Evolutionary conservation across 1,139 yeast species (phyloP), one percentile per base, ranked within the genome.

Genomic region (Kluyveromyces marxianus): DNA sequence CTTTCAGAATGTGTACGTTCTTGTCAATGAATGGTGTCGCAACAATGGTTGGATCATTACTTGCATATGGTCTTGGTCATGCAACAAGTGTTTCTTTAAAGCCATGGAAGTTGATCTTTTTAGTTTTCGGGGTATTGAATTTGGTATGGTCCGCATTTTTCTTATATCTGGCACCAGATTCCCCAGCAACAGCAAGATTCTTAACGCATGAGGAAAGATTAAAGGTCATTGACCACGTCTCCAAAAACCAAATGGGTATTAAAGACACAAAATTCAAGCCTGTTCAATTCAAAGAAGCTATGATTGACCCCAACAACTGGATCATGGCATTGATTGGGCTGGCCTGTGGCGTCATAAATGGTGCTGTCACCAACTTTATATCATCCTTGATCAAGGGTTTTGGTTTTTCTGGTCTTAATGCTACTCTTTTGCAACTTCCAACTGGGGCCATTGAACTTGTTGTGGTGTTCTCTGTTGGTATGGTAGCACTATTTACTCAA

Each of bases 21-120:
- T 73, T 74, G 50, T 69, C 74, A 27, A 74, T 68, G 54, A 73
- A 72, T 49, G 82, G 81, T 34, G 53, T 75, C 24, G 80, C 80
- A 21, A 63, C 70, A 21, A 67, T 76, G 39, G 51, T 76, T 14
- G 80, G 79, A 33, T 73, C 76, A 7, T 62, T 69, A 4, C 69
- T 75, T 44, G 75, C 78, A 2, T 74, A 73, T 52, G 77, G 76
- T 35, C 56, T 70, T 28, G 69, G 66, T 3, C 60, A 60, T 45
- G 56, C 64, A 36, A 59, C 65, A 3, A 45, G 47, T 37, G 44
- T 56, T 7, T 33, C 50, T 14, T 53, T 57, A 33, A 55, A 52
- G 34, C 63, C 69, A 34, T 75, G 79, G 79, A 66, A 71, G 49
- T 63, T 72, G 44, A 66, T 75, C 25, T 73, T 72, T 49, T 57